Evolutionary conservation across 208 protist species (phyloP), one percentile per base, ranked within the genome.

Genomic region (Acanthamoeba royreba): DNA sequence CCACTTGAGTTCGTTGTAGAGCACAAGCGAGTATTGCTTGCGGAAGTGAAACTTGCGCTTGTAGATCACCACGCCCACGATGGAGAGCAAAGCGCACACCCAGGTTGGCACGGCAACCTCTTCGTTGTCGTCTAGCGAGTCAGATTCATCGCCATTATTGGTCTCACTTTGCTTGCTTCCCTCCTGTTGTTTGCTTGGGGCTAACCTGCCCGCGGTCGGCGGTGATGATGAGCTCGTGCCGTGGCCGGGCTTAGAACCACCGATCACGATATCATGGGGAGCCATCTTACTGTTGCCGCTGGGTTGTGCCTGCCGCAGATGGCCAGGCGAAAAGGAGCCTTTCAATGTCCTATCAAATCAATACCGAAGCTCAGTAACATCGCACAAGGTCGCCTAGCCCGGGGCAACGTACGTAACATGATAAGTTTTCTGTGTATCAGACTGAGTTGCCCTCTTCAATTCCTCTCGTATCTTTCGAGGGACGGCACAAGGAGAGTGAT

Each of bases 31-130:
- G 66, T 79, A 79, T 40, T 79, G 66, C 66, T 79, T 79, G 33
- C 66, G 66, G 66, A 79, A 79, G 66, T 79, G 66, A 40, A 79
- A 79, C 66, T 79, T 79, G 66, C 66, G 66, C 66, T 79, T 79
- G 66, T 79, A 79, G 66, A 79, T 43, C 35, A 79, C 66, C 66
- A 79, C 66, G 66, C 66, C 66, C 66, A 79, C 66, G 66, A 79
- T 79, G 66, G n/a, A 33, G 19, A 79, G 66, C 66, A 79, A 4
- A 13, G 66, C 19, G 28, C 35, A 33, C 38, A 79, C 66, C 66
- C 66, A 79, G 38, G 66, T 45, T 40, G 66, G 66, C 66, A 40
- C 66, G 35, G 45, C 66, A 33, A 79, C 66, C 35, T 79, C 66
- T 9, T 77, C 66, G 19, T 79, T 40, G 25, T 79, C 61, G 33